Evolutionary conservation across 2,329 filamentous ascomycete genomes (phyloP).

Genomic region (Fusarium humuli): DNA sequence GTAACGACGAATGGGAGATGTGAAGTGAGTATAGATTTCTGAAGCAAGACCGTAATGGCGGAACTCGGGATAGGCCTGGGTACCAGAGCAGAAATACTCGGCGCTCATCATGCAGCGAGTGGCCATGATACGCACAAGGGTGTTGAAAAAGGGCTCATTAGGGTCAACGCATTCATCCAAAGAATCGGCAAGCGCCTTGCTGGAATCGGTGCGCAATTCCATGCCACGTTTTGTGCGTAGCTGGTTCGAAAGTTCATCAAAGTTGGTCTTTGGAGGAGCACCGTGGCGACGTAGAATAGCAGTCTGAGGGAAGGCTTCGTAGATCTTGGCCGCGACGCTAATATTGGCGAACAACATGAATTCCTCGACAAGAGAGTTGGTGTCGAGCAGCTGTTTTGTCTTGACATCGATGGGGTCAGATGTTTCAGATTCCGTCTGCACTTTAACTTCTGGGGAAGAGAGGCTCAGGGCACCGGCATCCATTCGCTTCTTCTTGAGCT

Average conservation of each 20-base stretch:
- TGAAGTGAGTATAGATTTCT: slow-evolving; percentile 99
- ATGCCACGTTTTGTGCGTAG: slow-evolving; percentile 87
- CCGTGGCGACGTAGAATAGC: slow-evolving; percentile 93
- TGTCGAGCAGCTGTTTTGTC: slow-evolving; percentile 92
- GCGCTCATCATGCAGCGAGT: slow-evolving; percentile 99
- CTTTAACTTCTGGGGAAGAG: slow-evolving; percentile 96
- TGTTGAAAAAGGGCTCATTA: slow-evolving; percentile 95
- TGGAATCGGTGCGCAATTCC: slow-evolving; percentile 85
- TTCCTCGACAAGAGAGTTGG: slow-evolving; percentile 97
- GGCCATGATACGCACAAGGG: slow-evolving; percentile 94
- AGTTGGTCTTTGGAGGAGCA: slow-evolving; percentile 93
- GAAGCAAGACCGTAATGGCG: slow-evolving; percentile 96
- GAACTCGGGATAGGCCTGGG: slow-evolving; percentile 93
- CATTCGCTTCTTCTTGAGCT: slow-evolving; percentile 94
- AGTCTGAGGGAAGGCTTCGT: slow-evolving; percentile 92
- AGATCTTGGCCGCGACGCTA: slow-evolving; percentile 90
- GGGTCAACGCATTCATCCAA: slow-evolving; percentile 86
- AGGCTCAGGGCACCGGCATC: slow-evolving; percentile 94
- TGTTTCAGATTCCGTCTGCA: slow-evolving; percentile 94
- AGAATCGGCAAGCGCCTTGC: slow-evolving; percentile 91
- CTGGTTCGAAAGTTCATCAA: slow-evolving; percentile 92
- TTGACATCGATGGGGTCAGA: slow-evolving; percentile 97
- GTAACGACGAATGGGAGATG: slow-evolving; percentile 95
- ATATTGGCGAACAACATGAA: slow-evolving; percentile 99
- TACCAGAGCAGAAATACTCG: slow-evolving; percentile 97